A percentile compares a stretch with the other conserved stretches of the same genome.
Conservation (phyloP, 2,329 filamentous ascomycete genomes). For the Alternaria viburni region DNA sequence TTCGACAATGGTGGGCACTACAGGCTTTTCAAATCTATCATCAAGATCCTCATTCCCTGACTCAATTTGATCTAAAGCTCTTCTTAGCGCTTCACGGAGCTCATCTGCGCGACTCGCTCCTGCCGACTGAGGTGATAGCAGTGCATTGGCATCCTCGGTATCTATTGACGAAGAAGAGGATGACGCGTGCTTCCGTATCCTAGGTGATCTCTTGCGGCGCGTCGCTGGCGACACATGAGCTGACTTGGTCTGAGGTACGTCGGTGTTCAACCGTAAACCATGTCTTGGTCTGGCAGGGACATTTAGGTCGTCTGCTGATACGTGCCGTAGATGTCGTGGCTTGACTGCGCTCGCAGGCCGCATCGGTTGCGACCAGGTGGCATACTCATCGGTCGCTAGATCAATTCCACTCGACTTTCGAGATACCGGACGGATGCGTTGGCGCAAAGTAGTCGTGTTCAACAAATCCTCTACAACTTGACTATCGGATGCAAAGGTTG, state of each 20-base stretch:
- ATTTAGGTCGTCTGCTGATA: conserved; percentile 17
- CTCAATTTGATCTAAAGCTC: conserved; percentile 14
- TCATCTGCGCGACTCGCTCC: conserved; percentile 26
- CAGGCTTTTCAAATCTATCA: background rate
- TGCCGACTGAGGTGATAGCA: conserved; percentile 21
- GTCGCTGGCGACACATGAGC: conserved; percentile 29
- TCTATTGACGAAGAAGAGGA: conserved; percentile 18
- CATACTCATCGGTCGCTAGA: background rate
- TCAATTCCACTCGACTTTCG: background rate
- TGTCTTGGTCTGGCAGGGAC: conserved; percentile 2
- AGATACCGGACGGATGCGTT: background rate
- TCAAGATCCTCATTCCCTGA: background rate
- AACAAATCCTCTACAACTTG: background rate
- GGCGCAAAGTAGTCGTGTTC: background rate
- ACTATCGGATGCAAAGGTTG: background rate
- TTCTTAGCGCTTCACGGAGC: conserved; percentile 26
- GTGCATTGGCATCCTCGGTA: background rate
- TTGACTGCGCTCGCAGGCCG: background rate
- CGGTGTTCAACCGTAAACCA: conserved; percentile 26
- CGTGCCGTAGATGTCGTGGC: conserved; percentile 7
- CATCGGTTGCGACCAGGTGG: conserved; percentile 17
- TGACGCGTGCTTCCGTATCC: conserved; percentile 8
- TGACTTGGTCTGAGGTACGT: conserved; percentile 26
- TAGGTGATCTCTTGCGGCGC: conserved; percentile 21
- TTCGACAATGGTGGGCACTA: conserved; percentile 24